Evolutionary conservation across 2,329 filamentous ascomycete genomes (phyloP).

Genomic region (Bimuria novae-zelandiae): DNA sequence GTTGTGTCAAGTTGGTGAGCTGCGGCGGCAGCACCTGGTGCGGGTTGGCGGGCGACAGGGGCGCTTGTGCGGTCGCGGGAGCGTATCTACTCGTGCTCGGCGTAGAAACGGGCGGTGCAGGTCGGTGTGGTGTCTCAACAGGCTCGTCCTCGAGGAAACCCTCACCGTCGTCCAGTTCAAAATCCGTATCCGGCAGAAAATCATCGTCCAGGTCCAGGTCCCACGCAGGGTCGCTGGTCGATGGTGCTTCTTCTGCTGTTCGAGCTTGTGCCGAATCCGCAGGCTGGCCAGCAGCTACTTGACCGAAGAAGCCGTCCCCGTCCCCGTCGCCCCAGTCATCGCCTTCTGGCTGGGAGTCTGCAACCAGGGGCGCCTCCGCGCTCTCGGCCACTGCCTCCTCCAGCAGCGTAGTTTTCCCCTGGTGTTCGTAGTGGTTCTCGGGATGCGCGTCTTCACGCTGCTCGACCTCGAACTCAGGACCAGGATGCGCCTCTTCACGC

Average conservation of each 20-base stretch:
- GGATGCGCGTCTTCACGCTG: constrained; percentile 23
- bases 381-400: constrained; percentile 53
- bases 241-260: constrained; percentile 30
- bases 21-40: constrained; percentile 59
- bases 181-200: constrained; percentile 63
- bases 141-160: constrained; percentile 77
- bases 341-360: constrained; percentile 44
- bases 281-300: constrained; percentile 16
- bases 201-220: constrained; percentile 81
- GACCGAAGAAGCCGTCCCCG: constrained; percentile 42
- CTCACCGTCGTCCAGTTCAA: constrained; percentile 83
- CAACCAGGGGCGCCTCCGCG: constrained; percentile 47
- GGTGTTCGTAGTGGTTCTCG: constrained; percentile 52
- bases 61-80: constrained; percentile 37
- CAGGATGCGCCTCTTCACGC: too few relatives aligned
- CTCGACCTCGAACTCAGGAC: too few relatives aligned
- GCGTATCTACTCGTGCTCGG: constrained; percentile 41
- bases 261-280: constrained; percentile 24
- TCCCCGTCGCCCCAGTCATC: constrained; percentile 41
- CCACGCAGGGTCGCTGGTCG: constrained; percentile 81
- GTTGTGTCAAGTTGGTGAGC: constrained; percentile 52
- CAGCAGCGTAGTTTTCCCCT: constrained; percentile 51
- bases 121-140: constrained; percentile 43
- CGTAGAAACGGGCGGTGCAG: constrained; percentile 20
- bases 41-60: constrained; percentile 43